phyloP scores from a whole-genome alignment of 805 yeast genomes.

The Hemisphaericaspora nanyangensis region DNA sequence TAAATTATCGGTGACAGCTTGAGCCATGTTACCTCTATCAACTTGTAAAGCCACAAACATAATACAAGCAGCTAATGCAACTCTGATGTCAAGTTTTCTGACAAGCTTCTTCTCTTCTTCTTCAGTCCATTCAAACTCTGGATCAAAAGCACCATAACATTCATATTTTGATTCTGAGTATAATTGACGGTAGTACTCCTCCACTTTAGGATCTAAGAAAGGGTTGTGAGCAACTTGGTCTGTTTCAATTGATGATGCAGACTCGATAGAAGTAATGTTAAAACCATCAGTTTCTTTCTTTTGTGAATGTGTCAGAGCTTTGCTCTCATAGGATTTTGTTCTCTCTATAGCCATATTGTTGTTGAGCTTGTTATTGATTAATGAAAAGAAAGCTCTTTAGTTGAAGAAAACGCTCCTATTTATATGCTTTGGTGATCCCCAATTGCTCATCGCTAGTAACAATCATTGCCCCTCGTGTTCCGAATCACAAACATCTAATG shows the following conservation, averaged over 20 bases:
- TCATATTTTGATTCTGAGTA: conserved; percentile 44
- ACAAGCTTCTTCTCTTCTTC: conserved; percentile 48
- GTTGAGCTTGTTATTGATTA: too few species aligned
- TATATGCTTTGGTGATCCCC: too few species aligned
- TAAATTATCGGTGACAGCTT: conserved; percentile 57
- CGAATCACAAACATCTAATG: too few species aligned
- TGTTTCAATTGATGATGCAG: neutral
- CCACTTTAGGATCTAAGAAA: conserved; percentile 7
- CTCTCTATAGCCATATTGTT: too few species aligned
- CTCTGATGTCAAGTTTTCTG: conserved; percentile 52
- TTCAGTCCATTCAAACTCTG: conserved; percentile 50
- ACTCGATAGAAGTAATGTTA: conserved; percentile 3
- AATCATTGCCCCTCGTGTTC: too few species aligned
- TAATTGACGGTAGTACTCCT: conserved; percentile 2
- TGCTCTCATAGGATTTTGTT: too few species aligned
- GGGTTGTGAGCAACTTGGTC: neutral
- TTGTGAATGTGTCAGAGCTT: too few species aligned
- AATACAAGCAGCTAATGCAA: conserved; percentile 54
- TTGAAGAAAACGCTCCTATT: too few species aligned
- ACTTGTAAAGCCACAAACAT: conserved; percentile 58
- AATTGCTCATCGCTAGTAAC: too few species aligned
- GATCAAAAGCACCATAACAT: conserved; percentile 53
- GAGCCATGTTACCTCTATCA: conserved; percentile 55
- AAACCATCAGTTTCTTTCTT: neutral
- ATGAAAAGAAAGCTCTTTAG: too few species aligned